Percentiles rank a stretch among this genome's conserved stretches.
These are phyloP conservation scores for Tubosaeta brunneosetosa DNA, from an alignment of 768 basidiomycete genomes.

Conservation along the genomic window DNA sequence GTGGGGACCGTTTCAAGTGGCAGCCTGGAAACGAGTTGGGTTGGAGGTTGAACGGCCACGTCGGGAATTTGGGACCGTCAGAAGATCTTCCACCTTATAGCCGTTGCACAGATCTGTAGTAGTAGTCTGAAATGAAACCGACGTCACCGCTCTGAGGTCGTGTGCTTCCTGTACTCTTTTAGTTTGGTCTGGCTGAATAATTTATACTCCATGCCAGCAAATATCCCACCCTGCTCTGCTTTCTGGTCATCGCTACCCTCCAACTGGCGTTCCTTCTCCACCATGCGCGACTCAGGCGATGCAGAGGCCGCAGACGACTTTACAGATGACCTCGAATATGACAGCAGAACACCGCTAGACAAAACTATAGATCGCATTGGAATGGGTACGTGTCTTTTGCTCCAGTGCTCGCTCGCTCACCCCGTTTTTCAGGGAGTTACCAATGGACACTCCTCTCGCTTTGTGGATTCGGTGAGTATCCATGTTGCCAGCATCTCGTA, in stretches of 20 bases:
- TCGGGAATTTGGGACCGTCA: constrained; percentile 40
- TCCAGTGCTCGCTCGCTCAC: background rate
- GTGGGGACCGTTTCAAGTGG: constrained; percentile 56
- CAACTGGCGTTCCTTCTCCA: constrained; percentile 35
- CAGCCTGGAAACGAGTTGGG: constrained; percentile 59
- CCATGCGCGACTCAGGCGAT: constrained; percentile 35
- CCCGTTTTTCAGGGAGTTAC: constrained; percentile 49
- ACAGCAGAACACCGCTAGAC: constrained; percentile 62
- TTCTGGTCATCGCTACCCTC: constrained; percentile 40
- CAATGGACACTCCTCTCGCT: constrained; percentile 79
- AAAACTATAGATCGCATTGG: constrained; percentile 87
- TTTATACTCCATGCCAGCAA: background rate
- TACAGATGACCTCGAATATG: constrained; percentile 27
- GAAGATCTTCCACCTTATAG: background rate
- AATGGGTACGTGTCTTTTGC: constrained; percentile 53
- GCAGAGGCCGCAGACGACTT: constrained; percentile 24
- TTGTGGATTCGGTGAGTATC: constrained; percentile 78
- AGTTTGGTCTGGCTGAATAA: background rate
- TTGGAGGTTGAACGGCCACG: constrained; percentile 61
- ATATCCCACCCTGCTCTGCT: constrained; percentile 26
- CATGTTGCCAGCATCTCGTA: background rate
- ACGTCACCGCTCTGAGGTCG: no score
- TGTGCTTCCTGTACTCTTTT: no score
- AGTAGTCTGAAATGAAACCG: background rate
- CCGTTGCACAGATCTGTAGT: no score